Percentiles rank a stretch among this genome's conserved stretches.
These are phyloP conservation scores for Lachnellula occidentalis DNA, from an alignment of 2,329 filamentous ascomycete genomes.

Conservation along the genomic window DNA sequence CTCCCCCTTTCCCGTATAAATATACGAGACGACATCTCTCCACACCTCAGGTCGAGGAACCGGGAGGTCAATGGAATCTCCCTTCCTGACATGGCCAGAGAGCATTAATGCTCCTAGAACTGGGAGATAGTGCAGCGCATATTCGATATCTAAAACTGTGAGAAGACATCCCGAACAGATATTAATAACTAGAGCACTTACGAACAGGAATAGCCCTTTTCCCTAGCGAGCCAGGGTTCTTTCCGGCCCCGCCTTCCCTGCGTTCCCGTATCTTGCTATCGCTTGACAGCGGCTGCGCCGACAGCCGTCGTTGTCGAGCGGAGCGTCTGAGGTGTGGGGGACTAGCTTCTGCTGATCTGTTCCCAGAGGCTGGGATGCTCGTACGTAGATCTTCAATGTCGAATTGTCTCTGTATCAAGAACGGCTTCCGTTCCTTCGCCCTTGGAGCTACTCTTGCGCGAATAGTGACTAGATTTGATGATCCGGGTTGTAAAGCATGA, in stretches of 20 bases:
- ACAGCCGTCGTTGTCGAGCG: conserved; percentile 15
- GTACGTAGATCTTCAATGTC: conserved; percentile 43
- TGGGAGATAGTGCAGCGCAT: conserved; percentile 45
- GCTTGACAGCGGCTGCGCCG: conserved; percentile 7
- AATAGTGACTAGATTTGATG: conserved; percentile 31
- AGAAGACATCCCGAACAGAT: not conserved
- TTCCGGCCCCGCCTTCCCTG: not conserved
- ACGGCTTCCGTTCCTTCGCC: conserved; percentile 36
- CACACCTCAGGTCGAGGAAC: conserved; percentile 52
- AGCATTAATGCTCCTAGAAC: conserved; percentile 50
- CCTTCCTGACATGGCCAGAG: conserved; percentile 45
- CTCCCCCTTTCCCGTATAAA: conserved; percentile 47
- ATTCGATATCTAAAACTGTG: conserved; percentile 39
- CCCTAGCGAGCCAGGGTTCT: not conserved
- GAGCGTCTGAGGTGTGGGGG: conserved; percentile 15
- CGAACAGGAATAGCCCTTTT: conserved; percentile 39
- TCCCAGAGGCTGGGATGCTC: conserved; percentile 35
- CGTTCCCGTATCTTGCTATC: not conserved
- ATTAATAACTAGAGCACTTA: conserved; percentile 31
- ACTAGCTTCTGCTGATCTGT: not conserved
- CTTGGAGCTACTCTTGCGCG: conserved; percentile 41
- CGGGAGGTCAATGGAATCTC: conserved; percentile 52
- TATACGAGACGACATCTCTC: conserved; percentile 48
- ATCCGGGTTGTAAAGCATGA: not conserved
- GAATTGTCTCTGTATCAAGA: conserved; percentile 46